Evolutionary conservation across 768 basidiomycete genomes (phyloP), one percentile per base, ranked within the genome.

Genomic region (Neoboletus subvelutipes): DNA sequence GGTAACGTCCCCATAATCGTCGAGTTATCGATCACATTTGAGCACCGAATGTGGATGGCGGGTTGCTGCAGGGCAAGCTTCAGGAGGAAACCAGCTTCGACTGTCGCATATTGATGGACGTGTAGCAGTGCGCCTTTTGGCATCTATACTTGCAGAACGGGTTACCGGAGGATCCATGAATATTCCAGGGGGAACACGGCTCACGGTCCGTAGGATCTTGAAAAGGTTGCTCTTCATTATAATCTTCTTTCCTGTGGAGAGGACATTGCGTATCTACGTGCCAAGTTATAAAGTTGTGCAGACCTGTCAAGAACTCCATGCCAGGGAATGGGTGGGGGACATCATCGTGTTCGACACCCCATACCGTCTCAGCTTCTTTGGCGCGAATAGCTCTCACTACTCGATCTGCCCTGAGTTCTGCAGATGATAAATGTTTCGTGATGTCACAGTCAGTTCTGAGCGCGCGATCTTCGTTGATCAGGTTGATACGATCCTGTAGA

Each of bases 221-320:
- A 76, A 80, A 20, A 81, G 61, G 41, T 60, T 63, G 8, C 79
- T 80, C 40, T 65, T 63, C 34, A 73, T 58, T 40, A 80, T 79
- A 7, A 68, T 62, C 22, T 60, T 52, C 55, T 64, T 73, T 13
- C 75, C 72, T 71, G 63, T 28, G 22, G 17, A 29, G 20, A 40
- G 41, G 22, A 57, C 26, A 28, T 48, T 43, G 26, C 37, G 42
- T 12, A n/a, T 43, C 26, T 33, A 11, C n/a, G 10, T 26, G 11
- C 18, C 4, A 26, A 12, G n/a, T 22, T 9, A 45, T 29, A 10
- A 28, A 22, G 11, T 45, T 4, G 7, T 7, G 40, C 65, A 37
- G 61, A 84, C 86, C 86, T 48, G 85, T 87, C 60, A 89, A 67
- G 62, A 89, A 90, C 59, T 82, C 86, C 86, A 88, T 88, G 33